A percentile compares a stretch with the other conserved stretches of the same genome.
phyloP scores from a whole-genome alignment of 1,284 basidiomycete species.

The Ceratobasidium sp. region DNA sequence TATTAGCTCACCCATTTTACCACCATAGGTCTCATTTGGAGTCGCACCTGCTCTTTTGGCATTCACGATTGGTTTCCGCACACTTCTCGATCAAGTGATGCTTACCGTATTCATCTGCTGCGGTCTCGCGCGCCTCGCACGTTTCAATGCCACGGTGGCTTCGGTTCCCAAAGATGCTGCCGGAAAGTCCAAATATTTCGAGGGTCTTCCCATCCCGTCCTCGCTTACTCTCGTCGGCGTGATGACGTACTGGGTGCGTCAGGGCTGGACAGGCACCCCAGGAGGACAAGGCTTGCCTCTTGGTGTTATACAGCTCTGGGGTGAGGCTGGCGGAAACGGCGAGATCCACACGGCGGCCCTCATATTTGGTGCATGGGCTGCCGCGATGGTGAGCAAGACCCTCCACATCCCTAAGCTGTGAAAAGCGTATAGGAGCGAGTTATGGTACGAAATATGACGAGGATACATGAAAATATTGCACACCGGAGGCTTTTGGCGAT shows the following conservation, averaged over 20 bases:
- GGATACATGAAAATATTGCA: slow-evolving; percentile 26
- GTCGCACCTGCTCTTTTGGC: slow-evolving; percentile 94
- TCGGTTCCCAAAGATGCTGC: slow-evolving; percentile 86
- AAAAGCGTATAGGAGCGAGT: too few relatives aligned
- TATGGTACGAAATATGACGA: background rate
- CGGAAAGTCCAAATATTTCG: slow-evolving; percentile 95
- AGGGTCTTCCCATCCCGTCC: slow-evolving; percentile 96
- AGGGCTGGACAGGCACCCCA: slow-evolving; percentile 76
- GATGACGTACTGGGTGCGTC: slow-evolving; percentile 83
- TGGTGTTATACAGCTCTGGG: slow-evolving; percentile 79
- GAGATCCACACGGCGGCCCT: slow-evolving; percentile 82
- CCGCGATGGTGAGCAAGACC: slow-evolving; percentile 96
- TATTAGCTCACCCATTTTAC: background rate
- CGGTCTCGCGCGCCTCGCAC: slow-evolving; percentile 93
- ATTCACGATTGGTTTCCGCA: slow-evolving; percentile 90
- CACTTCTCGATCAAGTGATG: slow-evolving; percentile 86
- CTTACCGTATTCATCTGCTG: slow-evolving; percentile 94
- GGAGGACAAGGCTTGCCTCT: slow-evolving; percentile 79
- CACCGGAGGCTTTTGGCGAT: background rate
- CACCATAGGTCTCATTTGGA: slow-evolving; percentile 88
- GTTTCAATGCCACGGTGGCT: slow-evolving; percentile 99
- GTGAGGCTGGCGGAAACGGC: slow-evolving; percentile 73
- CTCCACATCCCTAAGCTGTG: slow-evolving; percentile 81
- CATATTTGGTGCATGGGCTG: slow-evolving; percentile 84
- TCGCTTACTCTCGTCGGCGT: slow-evolving; percentile 83